Base-by-base conservation (phyloP, 139 green algal species). In the Prasinococcaceae sp. region DNA sequence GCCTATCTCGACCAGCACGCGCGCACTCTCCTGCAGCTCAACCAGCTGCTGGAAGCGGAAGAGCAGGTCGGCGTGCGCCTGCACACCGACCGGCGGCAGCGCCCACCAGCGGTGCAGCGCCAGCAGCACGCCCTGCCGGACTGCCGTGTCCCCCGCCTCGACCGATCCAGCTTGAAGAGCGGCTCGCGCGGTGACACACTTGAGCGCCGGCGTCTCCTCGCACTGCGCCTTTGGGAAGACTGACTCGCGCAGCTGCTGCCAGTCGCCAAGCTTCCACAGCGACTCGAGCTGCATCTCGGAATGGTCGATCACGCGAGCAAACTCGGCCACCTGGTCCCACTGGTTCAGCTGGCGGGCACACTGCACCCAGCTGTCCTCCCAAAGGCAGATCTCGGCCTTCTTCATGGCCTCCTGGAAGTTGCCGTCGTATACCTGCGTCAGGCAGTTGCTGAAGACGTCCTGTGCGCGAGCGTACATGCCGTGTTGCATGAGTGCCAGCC, bases 241-340 rank as follows among this genome's bases (percentile, higher is more conserved):
- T n/a, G 69, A 68, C 2, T 58, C 59, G 40, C 72, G 78, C 9
- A 97, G 66, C 23, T 32, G 25, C 1, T 62, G 42, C 88, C 88
- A 97, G 53, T 96, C 86, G 23, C 43, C n/a, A n/a, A 88, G 64
- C 30, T 81, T 72, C 75, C 87, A 93, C 47, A 84, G 46, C 40
- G 64, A 69, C 40, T 95, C 84, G 36, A 88, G 57, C 32, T 76
- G 70, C 45, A 95, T 54, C 5, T 70, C 53, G 42, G 56, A 69
- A 58, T 90, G 84, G 32, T 90, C 74, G 3, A 83, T 74, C 6
- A 30, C 30, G 12, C 62, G 36, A 2, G 69, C 78, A 37, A 90
- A 96, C 56, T 95, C 83, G 0, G 65, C 42, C 20, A 97, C 50
- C 0, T 74, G 53, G 26, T 96, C 85, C 90, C 90, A 98, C 61